Base-by-base conservation (phyloP, 2,329 filamentous ascomycete genomes). In the Lecanicillium sp. region DNA sequence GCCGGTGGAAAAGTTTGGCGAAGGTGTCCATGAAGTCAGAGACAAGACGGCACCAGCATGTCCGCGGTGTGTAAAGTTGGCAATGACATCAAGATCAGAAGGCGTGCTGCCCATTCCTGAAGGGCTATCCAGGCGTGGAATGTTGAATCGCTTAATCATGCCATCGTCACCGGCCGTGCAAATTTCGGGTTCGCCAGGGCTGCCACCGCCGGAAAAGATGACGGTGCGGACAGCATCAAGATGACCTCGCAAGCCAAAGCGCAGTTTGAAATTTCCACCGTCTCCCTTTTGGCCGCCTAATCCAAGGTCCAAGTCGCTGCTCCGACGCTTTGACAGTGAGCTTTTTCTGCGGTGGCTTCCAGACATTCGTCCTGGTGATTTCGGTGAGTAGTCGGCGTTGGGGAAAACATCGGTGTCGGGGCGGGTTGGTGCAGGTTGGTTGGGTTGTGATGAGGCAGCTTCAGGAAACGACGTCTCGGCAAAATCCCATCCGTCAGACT, bases 141-240 rank as follows among this genome's bases (percentile, higher is more conserved):
- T 88, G 52, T 94, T 89, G 81, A 94, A 98, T 37, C 92, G 79
- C 62, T 98, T 98, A 58, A 98, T 85, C 51, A 90, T 84, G 41
- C 90, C 90, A 57, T 98, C 92, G 52, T 98, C 92, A 40, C 90
- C 87, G 35, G 85, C 87, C 3, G 90, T 98, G 62, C 90, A 96
- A 38, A 98, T 90, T 60, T 98, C 92, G 2, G 92, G 92, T 56
- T 98, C 92, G 4, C 86, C 87, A 4, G 89, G 89, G 53, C 88
- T 95, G 44, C 92, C 92, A 30, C 92, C 92, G 17, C 92, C 92
- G 1, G 89, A 96, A 63, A 98, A 98, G 46, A 95, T 94, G 42
- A 96, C 86, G 1, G 87, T 87, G 29, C 92, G 82, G 5, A 98
- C 87, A 3, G 94, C 89, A 56, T 96, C 88, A 2, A 98, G 73